Evolutionary conservation across 31 red algal genomes (phyloP).

Genomic region (Odonthalia washingtoniensis): DNA sequence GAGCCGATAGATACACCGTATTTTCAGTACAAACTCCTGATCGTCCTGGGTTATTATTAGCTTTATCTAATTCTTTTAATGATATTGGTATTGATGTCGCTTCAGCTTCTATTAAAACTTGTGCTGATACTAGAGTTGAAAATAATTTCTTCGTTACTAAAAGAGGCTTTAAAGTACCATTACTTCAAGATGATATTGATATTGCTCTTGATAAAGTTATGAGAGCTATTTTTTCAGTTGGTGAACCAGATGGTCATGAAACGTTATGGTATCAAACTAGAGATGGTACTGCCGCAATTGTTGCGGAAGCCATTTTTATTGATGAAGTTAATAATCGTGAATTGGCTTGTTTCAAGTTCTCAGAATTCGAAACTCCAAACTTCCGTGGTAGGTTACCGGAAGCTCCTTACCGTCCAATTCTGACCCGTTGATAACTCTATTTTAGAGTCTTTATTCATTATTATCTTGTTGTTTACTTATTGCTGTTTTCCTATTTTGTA

Average conservation of each 20-base stretch:
- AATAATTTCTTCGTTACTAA: conserved; percentile 76
- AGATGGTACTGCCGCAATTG: conserved; percentile 57
- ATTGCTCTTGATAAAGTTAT: conserved; percentile 41
- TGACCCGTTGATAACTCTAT: background rate
- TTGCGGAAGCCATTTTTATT: conserved; percentile 80
- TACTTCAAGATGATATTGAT: conserved; percentile 47
- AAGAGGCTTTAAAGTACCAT: conserved; percentile 61
- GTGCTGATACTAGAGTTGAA: conserved; percentile 49
- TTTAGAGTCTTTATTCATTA: no score
- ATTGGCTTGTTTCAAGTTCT: conserved; percentile 62
- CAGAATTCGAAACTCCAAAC: conserved; percentile 78
- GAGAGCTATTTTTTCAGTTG: conserved; percentile 51
- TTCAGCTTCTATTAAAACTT: conserved; percentile 60
- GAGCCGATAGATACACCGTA: conserved; percentile 62
- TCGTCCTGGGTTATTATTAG: conserved; percentile 60
- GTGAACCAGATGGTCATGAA: conserved; percentile 31
- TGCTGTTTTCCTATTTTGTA: no score
- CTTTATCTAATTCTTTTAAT: conserved; percentile 38
- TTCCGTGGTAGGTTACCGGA: conserved; percentile 76
- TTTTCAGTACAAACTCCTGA: conserved; percentile 75
- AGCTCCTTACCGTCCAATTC: conserved; percentile 62
- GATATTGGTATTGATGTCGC: conserved; percentile 53
- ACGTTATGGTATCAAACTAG: conserved; percentile 71
- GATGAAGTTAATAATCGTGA: conserved; percentile 74
- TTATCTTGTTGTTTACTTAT: no score